These are phyloP conservation scores for Penicillium psychrosexuale DNA, from an alignment of 2,329 filamentous ascomycete genomes.

Conservation along the genomic window DNA sequence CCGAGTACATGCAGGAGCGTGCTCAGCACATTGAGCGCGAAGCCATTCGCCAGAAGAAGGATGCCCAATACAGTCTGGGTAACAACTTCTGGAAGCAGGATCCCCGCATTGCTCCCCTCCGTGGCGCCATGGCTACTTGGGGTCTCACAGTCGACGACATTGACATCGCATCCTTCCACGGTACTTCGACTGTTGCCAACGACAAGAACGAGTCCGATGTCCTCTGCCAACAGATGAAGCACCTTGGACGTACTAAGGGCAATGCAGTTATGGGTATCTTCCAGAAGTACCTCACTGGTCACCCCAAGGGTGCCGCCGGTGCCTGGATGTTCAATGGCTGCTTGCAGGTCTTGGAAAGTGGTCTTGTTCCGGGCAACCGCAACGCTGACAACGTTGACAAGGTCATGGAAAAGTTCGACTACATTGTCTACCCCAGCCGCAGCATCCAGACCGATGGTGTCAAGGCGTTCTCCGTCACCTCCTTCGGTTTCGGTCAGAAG, in stretches of 20 bases:
- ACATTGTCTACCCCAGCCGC: constrained; percentile 94
- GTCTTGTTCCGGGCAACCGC: constrained; percentile 92
- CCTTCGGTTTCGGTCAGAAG: constrained; percentile 99
- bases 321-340: constrained; percentile 99
- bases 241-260: constrained; percentile 92
- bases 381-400: constrained; percentile 98
- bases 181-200: constrained; percentile 95
- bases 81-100: constrained; percentile 99
- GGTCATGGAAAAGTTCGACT: constrained; percentile 95
- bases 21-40: constrained; percentile 83
- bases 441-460: constrained; percentile 95
- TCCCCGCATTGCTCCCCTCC: constrained; percentile 85
- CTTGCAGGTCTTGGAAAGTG: constrained; percentile 89
- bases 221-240: constrained; percentile 91
- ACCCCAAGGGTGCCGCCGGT: constrained; percentile 98
- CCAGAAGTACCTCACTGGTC: constrained; percentile 98
- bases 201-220: constrained; percentile 99
- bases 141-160: constrained; percentile 96
- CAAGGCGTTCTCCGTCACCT: constrained; percentile 98
- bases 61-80: constrained; percentile 85
- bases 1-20: constrained; percentile 82
- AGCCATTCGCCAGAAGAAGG: constrained; percentile 85
- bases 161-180: constrained; percentile 94
- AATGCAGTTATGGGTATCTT: constrained; percentile 96
- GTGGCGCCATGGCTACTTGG: constrained; percentile 95